Evolutionary conservation across 345 rosid genomes (phyloP), one percentile per base, ranked within the genome.

Genomic region (Capsella bursapastoris): DNA sequence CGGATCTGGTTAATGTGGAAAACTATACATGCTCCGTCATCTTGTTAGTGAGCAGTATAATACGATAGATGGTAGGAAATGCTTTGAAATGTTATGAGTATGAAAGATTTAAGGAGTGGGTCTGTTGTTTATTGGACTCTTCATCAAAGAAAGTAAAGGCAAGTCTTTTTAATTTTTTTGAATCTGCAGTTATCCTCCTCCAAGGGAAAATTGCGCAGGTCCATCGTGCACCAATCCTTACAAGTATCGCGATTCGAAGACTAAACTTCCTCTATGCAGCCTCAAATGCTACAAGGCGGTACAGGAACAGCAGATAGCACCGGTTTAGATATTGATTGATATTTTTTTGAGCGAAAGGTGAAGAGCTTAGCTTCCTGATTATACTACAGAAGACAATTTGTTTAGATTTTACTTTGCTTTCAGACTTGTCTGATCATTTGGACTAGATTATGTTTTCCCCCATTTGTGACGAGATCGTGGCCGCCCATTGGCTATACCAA

Each of bases 231-330:
- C 83, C 16, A 95, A 90, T 64, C 86, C 96, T 1, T 92, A 80
- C 85, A 92, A 66, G 81, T 95, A 95, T 59, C 84, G 97, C n/a
- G 89, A 95, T 83, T 89, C 97, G 2, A 92, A 92, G 83, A 83
- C 93, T 0, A 89, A 86, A 75, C 80, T 87, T 57, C 98, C 99
- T 44, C 95, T 95, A 18, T 92, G 99, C 84, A 95, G 99, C 78
- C 88, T 95, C 65, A 76, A 79, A 69, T 95, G 99, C 79, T 95
- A 95, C 84, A 92, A 85, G 81, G 97, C 93, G 47, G 70, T 92
- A 74, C 89, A 83, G 74, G 86, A 73, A 59, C 85, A 78, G 71
- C 76, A 44, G 35, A 49, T 12, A 4, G 5, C 11, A 40, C 47
- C 67, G 9, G 61, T 16, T 61, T 63, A 78, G 60, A 59, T 29